Evolutionary conservation across 73 alveolate genomes (phyloP), one percentile per base, ranked within the genome.

Genomic region (Paramecium pentaurelia): DNA sequence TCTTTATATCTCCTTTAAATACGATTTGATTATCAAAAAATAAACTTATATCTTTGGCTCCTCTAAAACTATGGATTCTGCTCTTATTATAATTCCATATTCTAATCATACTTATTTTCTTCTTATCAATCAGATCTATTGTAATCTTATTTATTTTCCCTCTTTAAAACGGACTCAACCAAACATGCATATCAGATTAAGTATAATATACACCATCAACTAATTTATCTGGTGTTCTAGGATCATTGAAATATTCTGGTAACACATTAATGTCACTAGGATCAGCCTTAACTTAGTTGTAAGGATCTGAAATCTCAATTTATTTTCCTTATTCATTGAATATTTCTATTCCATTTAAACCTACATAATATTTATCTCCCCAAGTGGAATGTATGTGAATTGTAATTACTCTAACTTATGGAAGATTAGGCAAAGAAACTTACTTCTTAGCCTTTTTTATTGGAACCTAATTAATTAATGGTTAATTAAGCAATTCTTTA

Each of bases 31-130:
- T 86, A 86, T 97, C 98, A 27, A 96, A 91, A 8, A 60, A 71
- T 54, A 95, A 84, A 51, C 92, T 86, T 12, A 97, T 71, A 25
- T 92, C 92, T 75, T 92, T 93, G 9, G 96, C 99, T 51, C 99
- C 99, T 95, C 99, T 90, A 51, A 77, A 97, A 3, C 98, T 94
- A 70, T 97, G 99, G 36, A 95, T 97, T 91, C 99, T 87, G 9
- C 96, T 86, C 77, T 97, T 97, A 88, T 97, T 97, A 88, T 97
- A 97, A 49, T 97, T 97, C 99, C 99, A 97, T 11, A 97, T 96
- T 60, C 99, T 71, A 10, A 97, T 97, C 97, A 97, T 93, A 7
- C 98, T 83, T 1, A 97, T 80, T 64, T 88, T 71, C 60, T 60
- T 42, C 20, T 40, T 32, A 34, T 86, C 71, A n/a, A 58, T 60